Conservation (phyloP, 148 eudicot species). For the Rhododendron mucronatum region DNA sequence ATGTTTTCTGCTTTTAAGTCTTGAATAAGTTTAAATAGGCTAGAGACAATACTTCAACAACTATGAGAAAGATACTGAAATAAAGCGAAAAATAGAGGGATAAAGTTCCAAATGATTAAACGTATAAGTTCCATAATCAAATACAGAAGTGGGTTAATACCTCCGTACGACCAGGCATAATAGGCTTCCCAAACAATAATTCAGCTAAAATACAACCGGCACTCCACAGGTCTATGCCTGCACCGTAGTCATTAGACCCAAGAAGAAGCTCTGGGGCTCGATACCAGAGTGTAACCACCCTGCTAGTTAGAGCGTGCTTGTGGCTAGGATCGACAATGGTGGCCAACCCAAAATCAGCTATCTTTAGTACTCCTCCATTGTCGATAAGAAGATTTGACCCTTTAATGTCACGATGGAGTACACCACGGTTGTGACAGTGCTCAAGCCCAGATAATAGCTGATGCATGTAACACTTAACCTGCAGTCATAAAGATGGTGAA, state of each 20-base stretch:
- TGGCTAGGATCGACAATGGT: slow-evolving; percentile 71
- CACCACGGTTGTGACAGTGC: slow-evolving; percentile 81
- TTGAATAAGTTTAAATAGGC: neutral
- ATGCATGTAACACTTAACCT: slow-evolving; percentile 84
- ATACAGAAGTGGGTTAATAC: slow-evolving; percentile 23
- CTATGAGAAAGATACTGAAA: neutral
- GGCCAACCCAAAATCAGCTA: slow-evolving; percentile 94
- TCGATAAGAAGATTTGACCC: slow-evolving; percentile 91
- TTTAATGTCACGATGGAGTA: slow-evolving; percentile 89
- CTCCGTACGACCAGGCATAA: slow-evolving; percentile 79
- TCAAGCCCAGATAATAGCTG: slow-evolving; percentile 86
- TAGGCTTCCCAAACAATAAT: slow-evolving; percentile 66
- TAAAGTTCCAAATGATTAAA: neutral
- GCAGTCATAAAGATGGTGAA: slow-evolving; percentile 10
- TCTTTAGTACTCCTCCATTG: slow-evolving; percentile 69
- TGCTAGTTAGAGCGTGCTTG: slow-evolving; percentile 89
- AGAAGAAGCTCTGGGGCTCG: slow-evolving; percentile 97
- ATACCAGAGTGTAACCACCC: slow-evolving; percentile 94
- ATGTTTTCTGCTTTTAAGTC: neutral
- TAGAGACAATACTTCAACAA: neutral
- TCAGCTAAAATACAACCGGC: slow-evolving; percentile 89
- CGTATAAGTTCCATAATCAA: neutral
- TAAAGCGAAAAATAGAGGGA: neutral
- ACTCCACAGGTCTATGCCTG: slow-evolving; percentile 89
- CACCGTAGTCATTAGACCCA: slow-evolving; percentile 88